Evolutionary conservation across 225 moss, liverwort and hornwort genomes (phyloP).

Genomic region (Pseudisothecium myosuroides): DNA sequence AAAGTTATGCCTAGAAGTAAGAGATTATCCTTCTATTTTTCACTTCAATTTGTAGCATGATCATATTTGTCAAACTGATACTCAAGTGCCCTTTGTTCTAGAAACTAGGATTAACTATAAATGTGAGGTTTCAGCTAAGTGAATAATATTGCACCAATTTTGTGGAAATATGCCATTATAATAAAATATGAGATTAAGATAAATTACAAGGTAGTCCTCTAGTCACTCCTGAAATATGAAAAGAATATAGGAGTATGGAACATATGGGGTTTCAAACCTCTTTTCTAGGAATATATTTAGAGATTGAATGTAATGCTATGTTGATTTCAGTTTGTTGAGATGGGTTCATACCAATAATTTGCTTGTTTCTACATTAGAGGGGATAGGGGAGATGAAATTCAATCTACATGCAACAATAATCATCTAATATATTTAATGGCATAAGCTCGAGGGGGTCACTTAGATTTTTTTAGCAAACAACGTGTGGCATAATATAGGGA

Average conservation of each 20-base stretch:
- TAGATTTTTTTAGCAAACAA: too few species aligned
- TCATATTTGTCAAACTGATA: neutral
- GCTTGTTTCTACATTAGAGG: neutral
- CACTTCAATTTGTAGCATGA: neutral
- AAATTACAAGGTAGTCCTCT: rapidly evolving
- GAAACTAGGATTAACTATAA: neutral
- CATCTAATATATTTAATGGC: neutral
- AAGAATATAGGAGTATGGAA: neutral
- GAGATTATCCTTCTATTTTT: too few species aligned
- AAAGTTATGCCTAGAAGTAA: too few species aligned
- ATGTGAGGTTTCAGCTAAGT: neutral
- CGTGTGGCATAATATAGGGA: too few species aligned
- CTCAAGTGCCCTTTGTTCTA: neutral
- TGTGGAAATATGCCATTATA: neutral
- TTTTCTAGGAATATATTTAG: neutral
- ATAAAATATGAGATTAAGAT: neutral
- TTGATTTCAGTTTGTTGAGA: neutral
- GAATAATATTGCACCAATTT: neutral
- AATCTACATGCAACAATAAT: neutral
- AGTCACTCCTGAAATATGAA: neutral
- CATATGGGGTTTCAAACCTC: neutral
- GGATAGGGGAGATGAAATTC: neutral
- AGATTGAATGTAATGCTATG: neutral
- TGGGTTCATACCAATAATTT: neutral
- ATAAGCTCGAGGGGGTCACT: too few species aligned